A percentile compares a stretch with the other conserved stretches of the same genome.
Evolutionary conservation across 1,139 yeast genomes (phyloP).

Genomic region (Sugiyamaella xylanicola): DNA sequence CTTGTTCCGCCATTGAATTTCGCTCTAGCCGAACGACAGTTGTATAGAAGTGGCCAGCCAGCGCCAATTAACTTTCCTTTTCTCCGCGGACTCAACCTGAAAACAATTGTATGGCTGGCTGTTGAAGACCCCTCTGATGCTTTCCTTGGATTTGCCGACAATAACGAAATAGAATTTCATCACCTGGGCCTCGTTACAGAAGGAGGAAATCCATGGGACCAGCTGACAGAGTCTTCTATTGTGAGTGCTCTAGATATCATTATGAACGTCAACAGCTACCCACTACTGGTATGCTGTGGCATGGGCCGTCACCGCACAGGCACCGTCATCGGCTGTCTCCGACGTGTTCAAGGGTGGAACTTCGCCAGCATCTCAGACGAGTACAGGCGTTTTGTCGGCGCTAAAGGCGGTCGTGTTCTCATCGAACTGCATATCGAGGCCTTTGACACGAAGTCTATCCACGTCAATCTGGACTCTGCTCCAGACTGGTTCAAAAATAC

Average conservation of each 20-base stretch:
- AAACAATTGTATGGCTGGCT: conserved; percentile 89
- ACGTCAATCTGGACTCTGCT: conserved; percentile 51
- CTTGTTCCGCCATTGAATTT: conserved; percentile 93
- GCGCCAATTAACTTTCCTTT: conserved; percentile 90
- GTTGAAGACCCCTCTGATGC: conserved; percentile 94
- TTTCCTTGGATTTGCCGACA: conserved; percentile 77
- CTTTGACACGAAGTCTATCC: conserved; percentile 61
- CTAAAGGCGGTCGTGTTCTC: conserved; percentile 85
- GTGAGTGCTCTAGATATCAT: conserved; percentile 76
- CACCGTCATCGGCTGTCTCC: conserved; percentile 87
- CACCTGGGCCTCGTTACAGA: conserved; percentile 59
- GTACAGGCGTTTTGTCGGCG: conserved; percentile 89
- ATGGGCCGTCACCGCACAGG: conserved; percentile 98
- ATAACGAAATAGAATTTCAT: conserved; percentile 63
- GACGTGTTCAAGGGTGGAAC: conserved; percentile 94
- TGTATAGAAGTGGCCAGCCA: conserved; percentile 95
- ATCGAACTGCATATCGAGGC: conserved; percentile 90
- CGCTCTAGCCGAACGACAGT: conserved; percentile 85
- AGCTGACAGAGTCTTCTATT: conserved; percentile 82
- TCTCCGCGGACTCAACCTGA: conserved; percentile 68
- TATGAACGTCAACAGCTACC: conserved; percentile 71
- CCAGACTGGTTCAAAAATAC: conserved; percentile 52
- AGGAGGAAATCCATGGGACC: conserved; percentile 94
- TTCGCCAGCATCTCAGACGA: conserved; percentile 92
- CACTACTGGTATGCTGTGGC: conserved; percentile 89